Conservation (phyloP, 208 protist genomes). For the Naegleria gruberi region DNA sequence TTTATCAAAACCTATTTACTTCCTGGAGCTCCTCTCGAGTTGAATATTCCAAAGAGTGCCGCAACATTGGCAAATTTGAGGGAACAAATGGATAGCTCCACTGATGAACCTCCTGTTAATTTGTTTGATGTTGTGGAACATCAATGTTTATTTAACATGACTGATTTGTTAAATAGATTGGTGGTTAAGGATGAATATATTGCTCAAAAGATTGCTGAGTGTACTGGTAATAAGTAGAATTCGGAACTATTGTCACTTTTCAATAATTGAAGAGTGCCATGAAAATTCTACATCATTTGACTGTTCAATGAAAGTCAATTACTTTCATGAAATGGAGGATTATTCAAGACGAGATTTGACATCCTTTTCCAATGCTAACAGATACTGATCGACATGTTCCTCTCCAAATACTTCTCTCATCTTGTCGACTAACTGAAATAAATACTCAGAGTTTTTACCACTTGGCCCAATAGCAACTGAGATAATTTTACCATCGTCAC, state of each 20-base stretch:
- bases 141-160: neutral
- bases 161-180: neutral
- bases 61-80: neutral
- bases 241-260: too few relatives aligned
- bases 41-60: too few relatives aligned
- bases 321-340: too few relatives aligned
- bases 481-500: neutral
- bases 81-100: neutral
- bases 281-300: too few relatives aligned
- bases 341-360: too few relatives aligned
- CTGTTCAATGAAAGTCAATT: too few relatives aligned
- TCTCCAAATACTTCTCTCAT: neutral
- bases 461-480: neutral
- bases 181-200: too few relatives aligned
- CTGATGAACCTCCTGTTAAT: neutral
- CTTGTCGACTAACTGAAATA: neutral
- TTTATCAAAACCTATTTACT: neutral
- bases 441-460: slow-evolving; percentile 4
- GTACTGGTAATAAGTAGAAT: too few relatives aligned
- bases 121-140: neutral
- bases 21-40: neutral
- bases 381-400: neutral
- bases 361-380: neutral
- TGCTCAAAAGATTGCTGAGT: too few relatives aligned
- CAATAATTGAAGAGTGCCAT: too few relatives aligned